A percentile compares a stretch with the other conserved stretches of the same genome.
These are phyloP conservation scores for Crepidotus sp. DNA, from an alignment of 1,284 basidiomycete species.

Conservation along the genomic window DNA sequence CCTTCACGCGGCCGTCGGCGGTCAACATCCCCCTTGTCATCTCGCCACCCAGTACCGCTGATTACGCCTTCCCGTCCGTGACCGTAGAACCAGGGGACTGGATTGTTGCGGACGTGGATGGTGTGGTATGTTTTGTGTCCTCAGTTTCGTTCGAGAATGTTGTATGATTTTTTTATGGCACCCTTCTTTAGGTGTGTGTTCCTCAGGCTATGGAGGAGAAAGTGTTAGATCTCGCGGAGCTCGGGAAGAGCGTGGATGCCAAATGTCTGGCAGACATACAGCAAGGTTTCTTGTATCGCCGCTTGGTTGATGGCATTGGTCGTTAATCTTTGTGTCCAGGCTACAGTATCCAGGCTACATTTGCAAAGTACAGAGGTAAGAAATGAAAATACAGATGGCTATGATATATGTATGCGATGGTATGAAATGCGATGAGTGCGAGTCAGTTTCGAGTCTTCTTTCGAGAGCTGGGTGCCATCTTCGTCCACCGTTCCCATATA, in stretches of 20 bases:
- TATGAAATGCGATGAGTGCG: not conserved
- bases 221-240: slow-evolving; percentile 54
- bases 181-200: too few species aligned
- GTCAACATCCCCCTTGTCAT: slow-evolving; percentile 72
- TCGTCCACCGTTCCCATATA: slow-evolving; percentile 15
- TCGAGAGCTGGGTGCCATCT: slow-evolving; percentile 4
- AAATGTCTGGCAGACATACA: slow-evolving; percentile 72
- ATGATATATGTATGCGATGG: not conserved
- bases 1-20: slow-evolving; percentile 78
- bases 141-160: too few species aligned
- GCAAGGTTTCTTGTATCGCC: slow-evolving; percentile 34
- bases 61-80: slow-evolving; percentile 43
- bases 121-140: too few species aligned
- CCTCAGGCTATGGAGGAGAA: slow-evolving; percentile 47
- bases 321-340: slow-evolving; percentile 32
- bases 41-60: slow-evolving; percentile 27
- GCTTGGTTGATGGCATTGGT: too few species aligned
- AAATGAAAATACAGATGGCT: slow-evolving; percentile 14
- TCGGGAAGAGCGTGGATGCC: slow-evolving; percentile 62
- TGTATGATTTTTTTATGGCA: too few species aligned
- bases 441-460: slow-evolving; percentile 5
- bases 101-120: slow-evolving; percentile 83
- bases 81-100: slow-evolving; percentile 73
- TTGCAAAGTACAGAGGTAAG: slow-evolving; percentile 68
- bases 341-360: slow-evolving; percentile 66